Evolutionary conservation across 2,329 filamentous ascomycete genomes (phyloP).

Genomic region (Ophiostoma ulmi): DNA sequence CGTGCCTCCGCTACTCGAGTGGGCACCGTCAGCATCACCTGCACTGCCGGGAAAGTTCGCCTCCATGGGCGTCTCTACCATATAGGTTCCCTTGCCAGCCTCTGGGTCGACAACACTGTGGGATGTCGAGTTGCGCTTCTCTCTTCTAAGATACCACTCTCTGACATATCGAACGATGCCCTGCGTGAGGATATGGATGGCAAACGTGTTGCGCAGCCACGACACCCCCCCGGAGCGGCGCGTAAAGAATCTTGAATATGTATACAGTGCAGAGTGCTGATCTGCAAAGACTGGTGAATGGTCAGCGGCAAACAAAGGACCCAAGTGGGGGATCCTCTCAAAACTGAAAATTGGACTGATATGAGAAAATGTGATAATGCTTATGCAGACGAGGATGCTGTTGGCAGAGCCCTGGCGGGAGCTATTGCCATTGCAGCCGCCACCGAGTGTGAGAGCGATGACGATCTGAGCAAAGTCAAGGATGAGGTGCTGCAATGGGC

Average conservation of each 20-base stretch:
- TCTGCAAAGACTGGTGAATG: slow-evolving; percentile 38
- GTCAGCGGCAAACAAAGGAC: slow-evolving; percentile 32
- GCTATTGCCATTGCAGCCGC: slow-evolving; percentile 52
- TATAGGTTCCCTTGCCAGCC: slow-evolving; percentile 46
- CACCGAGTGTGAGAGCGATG: slow-evolving; percentile 84
- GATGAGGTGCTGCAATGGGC: slow-evolving; percentile 78
- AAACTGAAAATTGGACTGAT: slow-evolving; percentile 41
- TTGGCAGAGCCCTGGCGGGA: slow-evolving; percentile 63
- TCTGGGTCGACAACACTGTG: slow-evolving; percentile 56
- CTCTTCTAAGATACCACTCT: slow-evolving; percentile 60
- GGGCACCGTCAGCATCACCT: neutral
- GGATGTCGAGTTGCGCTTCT: slow-evolving; percentile 47
- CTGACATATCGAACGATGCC: slow-evolving; percentile 66
- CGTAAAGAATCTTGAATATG: slow-evolving; percentile 40
- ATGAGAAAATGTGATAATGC: slow-evolving; percentile 58
- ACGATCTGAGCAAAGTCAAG: slow-evolving; percentile 89
- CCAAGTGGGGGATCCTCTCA: slow-evolving; percentile 44
- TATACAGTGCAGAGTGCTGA: slow-evolving; percentile 46
- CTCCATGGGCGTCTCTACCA: slow-evolving; percentile 37
- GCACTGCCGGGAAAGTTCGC: neutral
- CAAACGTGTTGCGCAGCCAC: slow-evolving; percentile 63
- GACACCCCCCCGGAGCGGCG: slow-evolving; percentile 57
- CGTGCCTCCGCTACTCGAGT: neutral
- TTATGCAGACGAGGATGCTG: slow-evolving; percentile 65
- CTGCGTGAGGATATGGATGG: slow-evolving; percentile 70